Percentiles rank a stretch among this genome's conserved stretches.
phyloP scores from a whole-genome alignment of 805 yeast genomes.

The Starmerella geochares region DNA sequence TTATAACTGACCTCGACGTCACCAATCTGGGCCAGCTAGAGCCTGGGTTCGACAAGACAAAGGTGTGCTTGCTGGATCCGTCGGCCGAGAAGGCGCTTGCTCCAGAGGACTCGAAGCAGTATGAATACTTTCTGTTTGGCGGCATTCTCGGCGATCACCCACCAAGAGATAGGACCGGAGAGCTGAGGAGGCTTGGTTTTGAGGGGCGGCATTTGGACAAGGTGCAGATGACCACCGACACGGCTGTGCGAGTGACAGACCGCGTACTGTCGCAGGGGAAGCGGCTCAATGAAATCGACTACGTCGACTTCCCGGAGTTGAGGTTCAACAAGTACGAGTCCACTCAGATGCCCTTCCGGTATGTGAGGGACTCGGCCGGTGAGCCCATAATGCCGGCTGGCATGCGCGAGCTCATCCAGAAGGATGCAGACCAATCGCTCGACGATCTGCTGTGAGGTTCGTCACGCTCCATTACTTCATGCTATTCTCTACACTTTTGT shows the following conservation, averaged over 20 bases:
- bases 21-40: slow-evolving; percentile 33
- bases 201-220: slow-evolving; percentile 78
- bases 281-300: slow-evolving; percentile 61
- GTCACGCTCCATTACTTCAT: neutral
- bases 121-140: slow-evolving; percentile 88
- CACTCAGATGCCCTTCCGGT: slow-evolving; percentile 96
- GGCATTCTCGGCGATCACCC: slow-evolving; percentile 89
- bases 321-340: slow-evolving; percentile 80
- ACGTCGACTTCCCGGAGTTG: slow-evolving; percentile 89
- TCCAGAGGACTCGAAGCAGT: slow-evolving; percentile 56
- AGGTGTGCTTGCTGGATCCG: slow-evolving; percentile 83
- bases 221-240: slow-evolving; percentile 94
- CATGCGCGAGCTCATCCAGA: slow-evolving; percentile 74
- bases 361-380: slow-evolving; percentile 52
- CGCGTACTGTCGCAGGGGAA: slow-evolving; percentile 51
- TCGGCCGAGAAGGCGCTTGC: slow-evolving; percentile 62
- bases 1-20: slow-evolving; percentile 58
- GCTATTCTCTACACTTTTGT: neutral
- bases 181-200: slow-evolving; percentile 75
- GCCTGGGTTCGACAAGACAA: slow-evolving; percentile 35
- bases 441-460: slow-evolving; percentile 18
- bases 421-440: slow-evolving; percentile 64
- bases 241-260: slow-evolving; percentile 89
- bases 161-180: slow-evolving; percentile 85
- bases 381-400: slow-evolving; percentile 86